Percentiles rank a stretch among this genome's conserved stretches.
Evolutionary conservation across 768 basidiomycete genomes (phyloP).

Genomic region (Cyclocybe cylindracea): DNA sequence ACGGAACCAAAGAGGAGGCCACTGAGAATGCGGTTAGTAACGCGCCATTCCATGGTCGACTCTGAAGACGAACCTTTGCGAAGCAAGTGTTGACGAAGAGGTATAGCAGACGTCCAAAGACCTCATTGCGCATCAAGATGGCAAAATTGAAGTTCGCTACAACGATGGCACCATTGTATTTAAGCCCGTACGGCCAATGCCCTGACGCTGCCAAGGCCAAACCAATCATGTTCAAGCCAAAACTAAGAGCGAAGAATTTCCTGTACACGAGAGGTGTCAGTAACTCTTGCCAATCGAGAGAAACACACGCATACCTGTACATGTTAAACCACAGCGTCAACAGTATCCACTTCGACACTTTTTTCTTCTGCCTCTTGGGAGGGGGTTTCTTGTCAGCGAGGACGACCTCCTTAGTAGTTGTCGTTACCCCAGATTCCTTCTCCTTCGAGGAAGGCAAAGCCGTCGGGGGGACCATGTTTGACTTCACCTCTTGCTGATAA

Average conservation of each 20-base stretch:
- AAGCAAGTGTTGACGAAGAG: slow-evolving; percentile 66
- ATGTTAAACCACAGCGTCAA: slow-evolving; percentile 73
- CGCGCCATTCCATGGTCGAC: background rate
- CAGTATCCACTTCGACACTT: slow-evolving; percentile 58
- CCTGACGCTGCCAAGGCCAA: slow-evolving; percentile 63
- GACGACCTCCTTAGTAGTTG: slow-evolving; percentile 34
- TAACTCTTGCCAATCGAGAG: background rate
- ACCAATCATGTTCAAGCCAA: slow-evolving; percentile 63
- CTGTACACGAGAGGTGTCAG: slow-evolving; percentile 29
- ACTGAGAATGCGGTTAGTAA: slow-evolving; percentile 37
- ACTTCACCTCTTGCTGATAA: slow-evolving; percentile 39
- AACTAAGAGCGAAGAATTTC: slow-evolving; percentile 67
- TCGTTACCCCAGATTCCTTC: slow-evolving; percentile 39
- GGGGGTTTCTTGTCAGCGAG: slow-evolving; percentile 38
- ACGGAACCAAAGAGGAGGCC: slow-evolving; percentile 73
- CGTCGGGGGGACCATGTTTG: slow-evolving; percentile 16
- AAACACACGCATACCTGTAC: slow-evolving; percentile 49
- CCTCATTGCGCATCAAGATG: slow-evolving; percentile 75
- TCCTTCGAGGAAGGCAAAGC: slow-evolving; percentile 37
- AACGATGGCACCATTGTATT: slow-evolving; percentile 65
- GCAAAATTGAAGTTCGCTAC: slow-evolving; percentile 73
- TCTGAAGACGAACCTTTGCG: slow-evolving; percentile 52
- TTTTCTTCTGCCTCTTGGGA: slow-evolving; percentile 48
- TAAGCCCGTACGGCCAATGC: slow-evolving; percentile 62
- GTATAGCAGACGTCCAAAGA: slow-evolving; percentile 73